Evolutionary conservation across 441 rosid species (phyloP).

Genomic region (Bocquillonia castaneifolia): DNA sequence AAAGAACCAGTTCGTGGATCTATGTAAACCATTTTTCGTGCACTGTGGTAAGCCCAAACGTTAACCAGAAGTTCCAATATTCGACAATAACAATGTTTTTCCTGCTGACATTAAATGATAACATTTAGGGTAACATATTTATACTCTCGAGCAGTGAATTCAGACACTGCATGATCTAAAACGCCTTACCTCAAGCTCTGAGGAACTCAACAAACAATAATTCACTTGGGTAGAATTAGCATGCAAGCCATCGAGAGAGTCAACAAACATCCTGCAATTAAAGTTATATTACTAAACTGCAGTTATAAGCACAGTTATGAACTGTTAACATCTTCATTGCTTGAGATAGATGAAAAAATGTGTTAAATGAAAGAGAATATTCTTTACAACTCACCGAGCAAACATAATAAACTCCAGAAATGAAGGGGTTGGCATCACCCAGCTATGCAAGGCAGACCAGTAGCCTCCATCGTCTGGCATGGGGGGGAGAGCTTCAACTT

Average conservation of each 20-base stretch:
- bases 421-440: constrained; percentile 99
- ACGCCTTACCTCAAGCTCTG: constrained; percentile 61
- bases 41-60: constrained; percentile 97
- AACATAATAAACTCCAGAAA: constrained; percentile 90
- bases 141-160: constrained; percentile 6
- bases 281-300: not conserved
- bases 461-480: constrained; percentile 90
- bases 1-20: constrained; percentile 66
- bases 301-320: not conserved
- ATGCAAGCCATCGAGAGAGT: constrained; percentile 78
- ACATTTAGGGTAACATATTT: constrained; percentile 9
- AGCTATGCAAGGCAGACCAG: constrained; percentile 92
- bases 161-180: not conserved
- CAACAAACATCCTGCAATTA: constrained; percentile 76
- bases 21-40: constrained; percentile 79
- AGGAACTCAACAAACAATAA: constrained; percentile 63
- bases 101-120: constrained; percentile 39
- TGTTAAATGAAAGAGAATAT: not conserved
- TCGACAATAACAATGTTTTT: constrained; percentile 86
- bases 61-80: constrained; percentile 74
- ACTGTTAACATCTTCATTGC: not conserved
- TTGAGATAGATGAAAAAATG: not conserved
- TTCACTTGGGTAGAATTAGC: constrained; percentile 38
- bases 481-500: constrained; percentile 79
- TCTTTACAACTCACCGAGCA: constrained; percentile 48